Evolutionary conservation across 768 basidiomycete species (phyloP).

Genomic region (Agaricus blazei): DNA sequence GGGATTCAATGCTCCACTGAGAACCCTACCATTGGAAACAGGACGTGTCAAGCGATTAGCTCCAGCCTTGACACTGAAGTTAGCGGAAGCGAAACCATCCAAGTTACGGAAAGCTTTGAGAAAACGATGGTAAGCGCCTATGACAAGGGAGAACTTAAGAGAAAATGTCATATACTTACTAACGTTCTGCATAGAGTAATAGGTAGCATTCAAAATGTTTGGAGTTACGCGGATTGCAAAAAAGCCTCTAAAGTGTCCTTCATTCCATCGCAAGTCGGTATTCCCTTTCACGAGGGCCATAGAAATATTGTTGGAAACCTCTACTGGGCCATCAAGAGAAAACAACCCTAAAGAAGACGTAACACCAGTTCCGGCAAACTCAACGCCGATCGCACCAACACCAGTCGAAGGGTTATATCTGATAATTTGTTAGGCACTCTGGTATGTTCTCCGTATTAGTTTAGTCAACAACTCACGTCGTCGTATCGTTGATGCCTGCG

Average conservation of each 20-base stretch:
- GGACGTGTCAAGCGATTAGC: conserved; percentile 44
- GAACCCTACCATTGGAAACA: conserved; percentile 40
- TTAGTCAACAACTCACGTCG: conserved; percentile 24
- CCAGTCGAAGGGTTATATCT: conserved; percentile 48
- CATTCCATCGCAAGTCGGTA: conserved; percentile 54
- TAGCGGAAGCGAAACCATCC: conserved; percentile 38
- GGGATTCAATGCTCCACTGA: conserved; percentile 37
- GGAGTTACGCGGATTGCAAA: conserved; percentile 48
- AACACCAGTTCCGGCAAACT: conserved; percentile 60
- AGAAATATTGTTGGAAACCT: conserved; percentile 34
- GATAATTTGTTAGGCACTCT: neutral
- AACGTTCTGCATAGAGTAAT: conserved; percentile 48
- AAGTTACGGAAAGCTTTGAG: conserved; percentile 33
- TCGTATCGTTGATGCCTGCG: conserved; percentile 45
- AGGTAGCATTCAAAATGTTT: conserved; percentile 42
- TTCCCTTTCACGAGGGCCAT: conserved; percentile 32
- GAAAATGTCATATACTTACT: conserved; percentile 24
- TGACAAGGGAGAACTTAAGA: neutral
- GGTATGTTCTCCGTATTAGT: neutral
- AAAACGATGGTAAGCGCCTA: neutral
- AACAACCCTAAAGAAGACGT: conserved; percentile 41
- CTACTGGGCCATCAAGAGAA: conserved; percentile 29
- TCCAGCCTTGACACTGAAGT: conserved; percentile 36
- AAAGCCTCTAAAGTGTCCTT: conserved; percentile 55
- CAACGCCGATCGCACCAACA: conserved; percentile 47